Evolutionary conservation across 371 early-diverging fungal species (phyloP).

Genomic region (Mucor mucedo): DNA sequence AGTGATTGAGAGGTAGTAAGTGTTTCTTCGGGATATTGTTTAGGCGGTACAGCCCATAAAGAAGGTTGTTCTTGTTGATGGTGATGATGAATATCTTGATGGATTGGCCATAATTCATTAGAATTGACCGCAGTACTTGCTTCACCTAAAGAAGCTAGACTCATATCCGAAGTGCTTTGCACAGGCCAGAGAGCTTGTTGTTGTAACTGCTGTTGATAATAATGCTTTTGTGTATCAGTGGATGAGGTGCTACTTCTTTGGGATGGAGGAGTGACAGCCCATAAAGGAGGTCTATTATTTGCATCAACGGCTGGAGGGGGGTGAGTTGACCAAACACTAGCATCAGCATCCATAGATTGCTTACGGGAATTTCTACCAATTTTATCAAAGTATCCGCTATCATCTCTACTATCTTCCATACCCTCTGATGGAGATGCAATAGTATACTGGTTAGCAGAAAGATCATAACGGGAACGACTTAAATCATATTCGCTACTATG

Average conservation of each 20-base stretch:
- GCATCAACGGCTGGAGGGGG: slow-evolving; percentile 13
- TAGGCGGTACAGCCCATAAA: slow-evolving; percentile 21
- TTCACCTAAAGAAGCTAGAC: slow-evolving; percentile 13
- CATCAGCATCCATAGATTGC: slow-evolving; percentile 22
- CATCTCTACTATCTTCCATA: slow-evolving; percentile 18
- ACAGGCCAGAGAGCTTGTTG: slow-evolving; percentile 8
- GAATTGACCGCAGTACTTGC: slow-evolving; percentile 1
- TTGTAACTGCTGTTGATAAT: slow-evolving; percentile 7
- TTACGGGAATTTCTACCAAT: slow-evolving; percentile 18
- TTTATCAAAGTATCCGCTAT: slow-evolving; percentile 17
- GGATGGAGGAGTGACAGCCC: slow-evolving; percentile 17
- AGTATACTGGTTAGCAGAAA: slow-evolving; percentile 4
- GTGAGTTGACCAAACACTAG: slow-evolving; percentile 12
- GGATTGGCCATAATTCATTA: slow-evolving; percentile 17
- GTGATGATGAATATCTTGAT: slow-evolving; percentile 13
- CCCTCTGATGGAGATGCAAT: slow-evolving; percentile 19
- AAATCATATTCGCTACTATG: slow-evolving; percentile 15
- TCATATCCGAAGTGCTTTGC: slow-evolving; percentile 13
- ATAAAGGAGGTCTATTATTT: slow-evolving; percentile 17
- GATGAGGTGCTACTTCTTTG: slow-evolving; percentile 27
- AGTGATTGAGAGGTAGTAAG: slow-evolving; percentile 15
- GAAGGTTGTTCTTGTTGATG: slow-evolving; percentile 10
- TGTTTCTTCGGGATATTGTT: slow-evolving; percentile 12
- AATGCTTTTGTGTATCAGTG: slow-evolving; percentile 12
- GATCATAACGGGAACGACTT: slow-evolving; percentile 10